phyloP scores from a whole-genome alignment of 495 filamentous ascomycete genomes.

The Trypethelium eluteriae region DNA sequence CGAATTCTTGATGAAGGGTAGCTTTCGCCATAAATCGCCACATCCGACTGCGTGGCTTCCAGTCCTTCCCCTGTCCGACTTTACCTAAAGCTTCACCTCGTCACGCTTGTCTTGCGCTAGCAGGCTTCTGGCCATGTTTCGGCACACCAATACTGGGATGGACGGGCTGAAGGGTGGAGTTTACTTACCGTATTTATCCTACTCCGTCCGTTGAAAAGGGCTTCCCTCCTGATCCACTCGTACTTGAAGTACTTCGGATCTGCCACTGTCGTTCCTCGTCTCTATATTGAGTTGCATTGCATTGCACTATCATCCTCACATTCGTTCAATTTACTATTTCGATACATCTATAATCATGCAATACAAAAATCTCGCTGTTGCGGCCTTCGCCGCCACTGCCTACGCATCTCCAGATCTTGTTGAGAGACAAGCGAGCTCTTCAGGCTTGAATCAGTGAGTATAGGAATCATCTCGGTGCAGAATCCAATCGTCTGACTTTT shows the following conservation, averaged over 20 bases:
- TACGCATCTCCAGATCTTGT: conserved; percentile 14
- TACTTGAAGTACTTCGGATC: not conserved
- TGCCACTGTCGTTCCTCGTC: not conserved
- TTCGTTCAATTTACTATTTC: conserved; percentile 6
- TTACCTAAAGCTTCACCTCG: not conserved
- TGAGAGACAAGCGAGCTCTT: conserved; percentile 5
- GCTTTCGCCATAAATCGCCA: conserved; percentile 1
- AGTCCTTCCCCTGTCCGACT: not conserved
- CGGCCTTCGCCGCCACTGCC: conserved; percentile 24
- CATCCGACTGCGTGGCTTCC: conserved; percentile 6
- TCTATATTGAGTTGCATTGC: not conserved
- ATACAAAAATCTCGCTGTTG: conserved; percentile 23
- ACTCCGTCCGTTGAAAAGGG: conserved; percentile 2
- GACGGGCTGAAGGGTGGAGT: not conserved
- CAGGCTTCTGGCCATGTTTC: not conserved
- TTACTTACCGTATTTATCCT: not conserved
- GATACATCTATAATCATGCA: conserved; percentile 22
- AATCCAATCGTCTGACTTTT: conserved; percentile 7
- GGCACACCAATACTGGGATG: not conserved
- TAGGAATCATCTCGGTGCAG: conserved; percentile 1
- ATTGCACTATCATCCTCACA: not conserved
- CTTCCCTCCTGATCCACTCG: not conserved
- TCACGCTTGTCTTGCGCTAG: not conserved
- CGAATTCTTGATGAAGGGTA: not conserved
- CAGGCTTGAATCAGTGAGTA: conserved; percentile 15